Conservation (phyloP, 2,329 filamentous ascomycete genomes). For the Diaporthe humulicola region DNA sequence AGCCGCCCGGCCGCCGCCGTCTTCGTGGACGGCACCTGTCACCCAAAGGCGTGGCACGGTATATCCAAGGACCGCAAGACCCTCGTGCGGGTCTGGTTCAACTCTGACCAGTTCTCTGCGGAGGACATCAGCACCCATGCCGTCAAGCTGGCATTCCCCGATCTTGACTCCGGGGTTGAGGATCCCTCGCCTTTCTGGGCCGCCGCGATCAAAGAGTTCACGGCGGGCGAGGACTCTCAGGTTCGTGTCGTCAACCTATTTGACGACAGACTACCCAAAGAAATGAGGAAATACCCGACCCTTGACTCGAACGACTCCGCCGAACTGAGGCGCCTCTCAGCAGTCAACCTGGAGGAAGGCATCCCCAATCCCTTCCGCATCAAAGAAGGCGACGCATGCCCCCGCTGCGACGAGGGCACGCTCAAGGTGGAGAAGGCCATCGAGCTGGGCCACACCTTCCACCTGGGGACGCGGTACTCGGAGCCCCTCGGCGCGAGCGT, state of each 20-base stretch:
- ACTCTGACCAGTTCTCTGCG: conserved; percentile 44
- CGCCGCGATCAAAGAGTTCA: conserved; percentile 52
- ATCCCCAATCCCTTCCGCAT: conserved; percentile 75
- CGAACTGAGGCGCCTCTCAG: conserved; percentile 16
- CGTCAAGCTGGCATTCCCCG: conserved; percentile 74
- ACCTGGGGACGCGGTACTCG: conserved; percentile 91
- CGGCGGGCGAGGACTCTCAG: conserved; percentile 47
- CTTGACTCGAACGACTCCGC: neutral
- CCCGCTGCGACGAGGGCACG: conserved; percentile 73
- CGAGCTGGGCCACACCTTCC: conserved; percentile 95
- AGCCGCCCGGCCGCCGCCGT: conserved; percentile 42
- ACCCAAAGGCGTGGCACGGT: conserved; percentile 64
- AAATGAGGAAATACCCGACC: neutral
- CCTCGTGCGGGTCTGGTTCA: conserved; percentile 78
- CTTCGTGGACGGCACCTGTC: neutral
- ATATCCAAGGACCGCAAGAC: conserved; percentile 77
- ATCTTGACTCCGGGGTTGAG: conserved; percentile 80
- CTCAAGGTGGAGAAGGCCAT: conserved; percentile 80
- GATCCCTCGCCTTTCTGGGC: conserved; percentile 68
- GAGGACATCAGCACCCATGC: conserved; percentile 65
- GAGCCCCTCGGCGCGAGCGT: conserved; percentile 78
- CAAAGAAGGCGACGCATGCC: conserved; percentile 78
- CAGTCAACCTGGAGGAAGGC: neutral
- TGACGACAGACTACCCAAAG: conserved; percentile 50
- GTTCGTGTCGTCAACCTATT: conserved; percentile 52